A percentile compares a stretch with the other conserved stretches of the same genome.
Conservation (phyloP, 1,139 yeast genomes). For the Zygosaccharomyces sapae region DNA sequence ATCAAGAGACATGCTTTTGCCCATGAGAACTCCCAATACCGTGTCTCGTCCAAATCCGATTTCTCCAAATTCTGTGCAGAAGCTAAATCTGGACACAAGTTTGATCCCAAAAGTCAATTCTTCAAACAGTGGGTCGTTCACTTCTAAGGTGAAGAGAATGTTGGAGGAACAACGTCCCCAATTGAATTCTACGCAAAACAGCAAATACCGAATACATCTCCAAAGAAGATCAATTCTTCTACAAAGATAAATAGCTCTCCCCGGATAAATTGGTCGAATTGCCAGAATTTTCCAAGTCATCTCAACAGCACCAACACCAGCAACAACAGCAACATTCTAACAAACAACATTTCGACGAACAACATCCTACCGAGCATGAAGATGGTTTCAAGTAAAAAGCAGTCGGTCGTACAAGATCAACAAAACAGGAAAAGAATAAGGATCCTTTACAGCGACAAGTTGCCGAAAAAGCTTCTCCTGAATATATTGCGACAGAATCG, state of each 20-base stretch:
- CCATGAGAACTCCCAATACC: conserved; percentile 2
- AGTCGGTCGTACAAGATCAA: not conserved
- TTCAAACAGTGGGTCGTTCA: not conserved
- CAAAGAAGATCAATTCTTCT: no score
- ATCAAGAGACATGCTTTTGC: conserved; percentile 1
- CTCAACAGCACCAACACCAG: no score
- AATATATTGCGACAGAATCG: not conserved
- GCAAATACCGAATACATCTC: not conserved
- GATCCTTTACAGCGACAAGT: not conserved
- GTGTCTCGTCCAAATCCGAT: not conserved
- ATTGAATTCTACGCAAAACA: not conserved
- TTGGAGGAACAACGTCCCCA: conserved; percentile 2
- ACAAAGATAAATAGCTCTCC: no score
- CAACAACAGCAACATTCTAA: no score
- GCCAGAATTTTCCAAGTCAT: no score
- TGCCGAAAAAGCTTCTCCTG: no score
- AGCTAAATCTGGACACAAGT: not conserved
- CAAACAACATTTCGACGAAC: no score
- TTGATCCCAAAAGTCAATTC: not conserved
- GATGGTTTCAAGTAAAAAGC: no score
- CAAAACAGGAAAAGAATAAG: not conserved
- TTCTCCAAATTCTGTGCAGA: not conserved
- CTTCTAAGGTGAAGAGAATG: conserved; percentile 1
- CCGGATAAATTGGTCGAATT: no score
- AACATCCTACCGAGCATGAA: no score